Evolutionary conservation across 371 early-diverging fungal species (phyloP), one percentile per base, ranked within the genome.

Genomic region (Mucor saturninus): DNA sequence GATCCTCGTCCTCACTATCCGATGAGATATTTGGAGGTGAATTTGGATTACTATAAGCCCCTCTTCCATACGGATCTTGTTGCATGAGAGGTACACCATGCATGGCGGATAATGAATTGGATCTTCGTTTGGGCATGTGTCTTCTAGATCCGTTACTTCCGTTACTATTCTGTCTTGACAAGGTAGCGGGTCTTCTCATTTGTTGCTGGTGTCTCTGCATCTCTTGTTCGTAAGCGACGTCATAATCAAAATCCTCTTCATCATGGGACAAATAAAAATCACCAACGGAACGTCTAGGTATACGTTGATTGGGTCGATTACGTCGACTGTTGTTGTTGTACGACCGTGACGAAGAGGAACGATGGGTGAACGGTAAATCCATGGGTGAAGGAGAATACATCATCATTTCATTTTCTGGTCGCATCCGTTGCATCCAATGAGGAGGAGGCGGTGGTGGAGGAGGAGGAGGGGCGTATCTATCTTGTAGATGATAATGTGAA

Each of bases 281-380:
- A 14, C 46, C 48, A 26, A 10, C 31, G 6, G 21, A 21, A 21
- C 55, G 32, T 3, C 28, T 48, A 4, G 42, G 28, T 3, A 21
- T 30, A 2, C 37, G 56, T 10, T 54, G 39, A 42, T 59, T 39
- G 45, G 54, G 50, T 26, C 50, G 46, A 37, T 54, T 42, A 32
- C 54, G 54, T 35, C 50, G 55, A 26, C 35, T 35, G 35, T 35
- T 66, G 61, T 60, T 35, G 35, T 35, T 66, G 61, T 60, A 55
- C 45, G 57, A 56, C 56, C 62, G 51, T 1, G 43, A 46, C 13
- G 66, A 66, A 45, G 56, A n/a, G 28, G 67, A 61, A 9, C 62
- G 56, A 46, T 46, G 59, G 26, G 31, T 30, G 53, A 52, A 58
- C 2, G 64, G 37, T 49, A 50, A 39, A 26, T 59, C 51, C 50